Conservation (phyloP, 495 filamentous ascomycete species). For the Talaromyces ruber region DNA sequence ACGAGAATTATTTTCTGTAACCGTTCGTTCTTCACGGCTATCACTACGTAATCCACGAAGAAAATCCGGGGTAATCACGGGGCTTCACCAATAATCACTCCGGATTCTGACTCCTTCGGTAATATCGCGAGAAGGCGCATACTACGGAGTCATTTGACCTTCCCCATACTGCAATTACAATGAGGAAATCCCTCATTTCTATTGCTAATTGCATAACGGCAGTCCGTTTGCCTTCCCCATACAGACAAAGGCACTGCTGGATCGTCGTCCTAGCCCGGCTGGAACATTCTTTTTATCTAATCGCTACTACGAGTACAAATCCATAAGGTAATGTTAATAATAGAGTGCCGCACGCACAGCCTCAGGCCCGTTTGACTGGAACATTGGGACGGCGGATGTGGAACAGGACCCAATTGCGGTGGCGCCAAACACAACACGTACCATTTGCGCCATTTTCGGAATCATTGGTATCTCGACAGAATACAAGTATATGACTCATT, state of each 20-base stretch:
- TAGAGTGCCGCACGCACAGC: neutral
- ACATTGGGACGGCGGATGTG: neutral
- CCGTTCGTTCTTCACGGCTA: neutral
- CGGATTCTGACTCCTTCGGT: neutral
- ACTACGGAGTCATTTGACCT: neutral
- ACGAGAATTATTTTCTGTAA: neutral
- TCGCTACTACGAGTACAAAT: neutral
- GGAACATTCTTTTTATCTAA: slow-evolving; percentile 1
- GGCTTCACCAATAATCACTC: neutral
- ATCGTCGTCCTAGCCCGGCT: slow-evolving; percentile 1
- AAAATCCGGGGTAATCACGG: neutral
- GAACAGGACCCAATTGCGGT: neutral
- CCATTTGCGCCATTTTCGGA: neutral
- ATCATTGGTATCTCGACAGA: neutral
- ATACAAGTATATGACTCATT: neutral
- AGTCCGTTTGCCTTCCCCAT: neutral
- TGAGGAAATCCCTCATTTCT: neutral
- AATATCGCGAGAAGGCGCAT: neutral
- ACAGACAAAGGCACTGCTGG: neutral
- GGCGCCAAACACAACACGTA: neutral
- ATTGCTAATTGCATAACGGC: neutral
- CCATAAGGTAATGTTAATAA: neutral
- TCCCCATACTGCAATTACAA: neutral
- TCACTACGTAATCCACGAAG: neutral
- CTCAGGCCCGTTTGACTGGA: neutral